Base-by-base conservation (phyloP, 2,329 filamentous ascomycete species). In the Colletotrichum chlorophyti region DNA sequence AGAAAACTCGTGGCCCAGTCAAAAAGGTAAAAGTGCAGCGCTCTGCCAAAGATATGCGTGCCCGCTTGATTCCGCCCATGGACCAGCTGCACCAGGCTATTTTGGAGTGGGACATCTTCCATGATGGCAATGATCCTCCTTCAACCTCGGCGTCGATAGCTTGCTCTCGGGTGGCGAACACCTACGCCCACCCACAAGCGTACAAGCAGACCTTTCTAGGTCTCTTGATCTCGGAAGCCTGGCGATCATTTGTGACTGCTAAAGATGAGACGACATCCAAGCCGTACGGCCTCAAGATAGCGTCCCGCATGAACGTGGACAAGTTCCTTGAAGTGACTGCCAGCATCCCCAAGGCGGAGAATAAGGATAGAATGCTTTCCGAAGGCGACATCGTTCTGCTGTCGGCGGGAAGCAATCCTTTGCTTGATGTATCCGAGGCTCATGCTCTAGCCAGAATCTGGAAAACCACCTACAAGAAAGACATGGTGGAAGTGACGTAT, bases 81-180 rank as follows among this genome's bases (percentile, higher is more conserved):
- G 89, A 92, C 32, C 82, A 86, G 14, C 77, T 99, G 26, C 95
- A 98, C 70, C 88, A 90, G 66, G 89, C 89, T 15, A 92, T 99
- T 47, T 84, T 99, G 3, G 85, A 90, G 53, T 99, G 95, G 95
- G 91, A 99, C 64, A 96, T 96, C 64, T 99, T 97, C 72, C 91
- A 97, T 68, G 79, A 87, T 41, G 92, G 93, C 24, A 91, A 93
- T 67, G 90, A 93, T 58, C 95, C 95, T 6, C 93, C 95, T 0
- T 88, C 85, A 48, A 86, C 86, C 14, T 87, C 88, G 43, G 41
- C 32, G n/a, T 46, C 47, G 17, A 26, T 60, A 26, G 82, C 86
- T 40, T 96, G 94, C 68, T 86, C 83, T 42, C 80, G 86, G 51
- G 94, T 99, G 10, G 87, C 89, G 5, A 89, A 91, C 61, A 86